Evolutionary conservation across 306 rosid species (phyloP).

Genomic region (Malus orientalis): DNA sequence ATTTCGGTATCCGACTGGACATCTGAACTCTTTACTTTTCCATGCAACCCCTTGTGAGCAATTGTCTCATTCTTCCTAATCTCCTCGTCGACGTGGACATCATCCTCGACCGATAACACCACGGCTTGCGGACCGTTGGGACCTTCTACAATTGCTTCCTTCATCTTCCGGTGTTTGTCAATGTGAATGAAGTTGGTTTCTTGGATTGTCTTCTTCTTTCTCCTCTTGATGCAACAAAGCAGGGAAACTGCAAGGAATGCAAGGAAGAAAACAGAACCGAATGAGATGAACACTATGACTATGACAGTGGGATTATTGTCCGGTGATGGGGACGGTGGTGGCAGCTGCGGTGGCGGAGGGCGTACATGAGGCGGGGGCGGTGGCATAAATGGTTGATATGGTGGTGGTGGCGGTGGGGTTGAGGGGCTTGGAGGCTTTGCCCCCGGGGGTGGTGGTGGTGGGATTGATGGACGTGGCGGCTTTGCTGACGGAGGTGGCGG

Average conservation of each 20-base stretch:
- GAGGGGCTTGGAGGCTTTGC: neutral
- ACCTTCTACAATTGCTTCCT: constrained; percentile 44
- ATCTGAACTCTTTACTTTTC: neutral
- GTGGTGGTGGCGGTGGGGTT: constrained; percentile 17
- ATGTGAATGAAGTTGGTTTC: constrained; percentile 42
- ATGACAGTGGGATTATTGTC: constrained; percentile 41
- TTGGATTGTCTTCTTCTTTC: constrained; percentile 46
- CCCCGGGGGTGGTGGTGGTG: constrained; percentile 2
- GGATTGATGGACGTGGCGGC: neutral
- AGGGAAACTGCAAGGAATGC: constrained; percentile 55
- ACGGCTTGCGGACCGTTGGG: constrained; percentile 43
- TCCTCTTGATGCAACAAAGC: constrained; percentile 41
- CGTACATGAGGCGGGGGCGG: constrained; percentile 26
- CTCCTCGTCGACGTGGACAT: constrained; percentile 43
- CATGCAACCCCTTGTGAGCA: constrained; percentile 24
- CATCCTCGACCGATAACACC: constrained; percentile 55
- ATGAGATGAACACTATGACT: constrained; percentile 43
- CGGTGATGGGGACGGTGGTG: constrained; percentile 54
- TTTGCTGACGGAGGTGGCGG: neutral
- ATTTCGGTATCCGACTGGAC: constrained; percentile 29
- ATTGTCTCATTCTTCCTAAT: constrained; percentile 29
- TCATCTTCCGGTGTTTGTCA: constrained; percentile 50
- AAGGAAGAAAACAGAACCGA: constrained; percentile 46
- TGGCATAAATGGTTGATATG: constrained; percentile 23
- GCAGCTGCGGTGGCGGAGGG: constrained; percentile 28